Evolutionary conservation across 371 early-diverging fungal genomes (phyloP), one percentile per base, ranked within the genome.

Genomic region (Mucor velutinosus): DNA sequence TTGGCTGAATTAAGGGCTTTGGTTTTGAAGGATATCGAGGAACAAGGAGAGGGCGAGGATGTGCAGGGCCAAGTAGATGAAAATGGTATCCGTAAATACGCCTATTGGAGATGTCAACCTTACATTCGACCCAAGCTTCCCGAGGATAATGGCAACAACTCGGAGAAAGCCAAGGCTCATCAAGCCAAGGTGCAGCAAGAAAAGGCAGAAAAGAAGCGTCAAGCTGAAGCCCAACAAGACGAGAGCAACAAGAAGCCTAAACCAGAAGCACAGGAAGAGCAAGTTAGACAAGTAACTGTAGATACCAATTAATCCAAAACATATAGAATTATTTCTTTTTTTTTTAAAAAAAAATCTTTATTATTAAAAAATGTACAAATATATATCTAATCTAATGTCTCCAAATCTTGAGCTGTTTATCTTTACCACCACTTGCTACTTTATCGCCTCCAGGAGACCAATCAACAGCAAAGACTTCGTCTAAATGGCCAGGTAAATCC

Each of bases 401-500:
- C 79, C 80, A 89, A 77, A 95, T 79, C 78, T 96, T 97, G 62
- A 98, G 78, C 32, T 90, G 87, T 62, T 91, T 87, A 76, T 98
- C 99, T 75, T 95, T 97, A 68, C 95, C 94, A 58, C 97, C 98
- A 83, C 94, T 93, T 27, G 93, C 95, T 5, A 94, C 95, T 47
- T 91, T 88, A 68, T 97, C 95, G 49, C 95, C 95, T 39, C 87
- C 86, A 8, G 98, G 97, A 62, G 91, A 90, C 98, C 98, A 97
- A 78, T 97, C 99, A 14, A 97, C 96, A 23, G 94, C 85, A 76
- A 89, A 97, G n/a, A 98, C 84, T 76, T 97, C 97, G 72, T 97
- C 98, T 27, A 92, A 84, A 84, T 98, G 99, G 14, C 99, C 99
- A 2, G 99, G 98, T 67, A 97, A 80, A 78, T 97, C 97, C 70